Evolutionary conservation across 768 basidiomycete species (phyloP), one percentile per base, ranked within the genome.

Genomic region (Tulasnella sp.): DNA sequence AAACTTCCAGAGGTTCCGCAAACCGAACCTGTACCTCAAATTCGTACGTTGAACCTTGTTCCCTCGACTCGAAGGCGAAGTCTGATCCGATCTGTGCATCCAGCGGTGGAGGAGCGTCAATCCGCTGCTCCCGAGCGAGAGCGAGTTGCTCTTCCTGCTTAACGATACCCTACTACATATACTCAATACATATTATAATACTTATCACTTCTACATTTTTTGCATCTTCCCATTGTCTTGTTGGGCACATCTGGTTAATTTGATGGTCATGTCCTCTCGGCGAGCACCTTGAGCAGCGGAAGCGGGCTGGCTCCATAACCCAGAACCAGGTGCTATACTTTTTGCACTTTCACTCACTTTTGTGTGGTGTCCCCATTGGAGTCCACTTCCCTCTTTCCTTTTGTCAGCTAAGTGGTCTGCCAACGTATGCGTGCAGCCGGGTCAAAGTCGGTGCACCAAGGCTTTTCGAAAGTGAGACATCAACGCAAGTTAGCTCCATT

Each of bases 1-100:
- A 75, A 81, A 5, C 77, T 92, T 65, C 91, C 91, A 3, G 80
- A 83, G 12, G 86, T 79, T 9, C 90, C 90, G 1, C 81, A 78
- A 4, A 79, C 79, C 39, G 79, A 81, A 63, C 89, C 86, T 6
- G 76, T 80, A 41, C 34, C 76, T 39, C 47, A 73, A 9, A 67
- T 52, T 5, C 68, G 32, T 75, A 42, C 36, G 62, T 39, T 11
- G n/a, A 29, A 1, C 22, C 5, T n/a, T n/a, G n/a, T n/a, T 9
- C 47, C 29, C 47, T 52, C 47, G 12, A 11, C 29, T 26, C 47
- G 11, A 29, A 9, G 19, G 2, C 12, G 47, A 26, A 26, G 19
- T 26, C 47, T 52, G 22, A 52, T 26, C 6, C 47, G 29, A n/a
- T 52, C 1, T 22, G 11, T n/a, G 12, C n/a, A 7, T n/a, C 47